These are phyloP conservation scores for Penicillium simplicissimum DNA, from an alignment of 495 filamentous ascomycete genomes.

Conservation along the genomic window DNA sequence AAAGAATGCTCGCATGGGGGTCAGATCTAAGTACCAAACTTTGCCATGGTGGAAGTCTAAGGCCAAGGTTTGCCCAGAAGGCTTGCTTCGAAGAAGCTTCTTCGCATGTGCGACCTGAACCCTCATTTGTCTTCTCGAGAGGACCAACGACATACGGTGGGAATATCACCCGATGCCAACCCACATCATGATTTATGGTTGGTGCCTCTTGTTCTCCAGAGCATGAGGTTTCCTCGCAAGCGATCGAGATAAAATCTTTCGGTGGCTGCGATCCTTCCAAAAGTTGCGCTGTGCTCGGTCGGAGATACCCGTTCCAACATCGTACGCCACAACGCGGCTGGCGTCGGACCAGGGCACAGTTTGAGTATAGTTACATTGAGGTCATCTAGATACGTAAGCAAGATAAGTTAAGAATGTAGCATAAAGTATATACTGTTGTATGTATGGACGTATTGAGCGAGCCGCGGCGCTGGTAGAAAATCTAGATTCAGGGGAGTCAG, in stretches of 20 bases:
- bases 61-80: conserved; percentile 9
- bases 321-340: neutral
- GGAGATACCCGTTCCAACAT: neutral
- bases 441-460: neutral
- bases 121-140: neutral
- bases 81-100: conserved; percentile 12
- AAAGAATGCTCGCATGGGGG: neutral
- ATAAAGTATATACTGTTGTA: neutral
- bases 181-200: neutral
- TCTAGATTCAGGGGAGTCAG: neutral
- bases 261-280: neutral
- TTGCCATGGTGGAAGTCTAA: neutral
- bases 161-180: neutral
- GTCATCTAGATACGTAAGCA: neutral
- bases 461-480: neutral
- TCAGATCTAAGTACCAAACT: neutral
- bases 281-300: neutral
- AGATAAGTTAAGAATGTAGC: neutral
- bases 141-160: neutral
- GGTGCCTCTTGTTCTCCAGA: neutral
- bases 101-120: neutral
- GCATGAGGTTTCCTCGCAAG: neutral
- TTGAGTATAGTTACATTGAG: neutral
- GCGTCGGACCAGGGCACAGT: neutral
- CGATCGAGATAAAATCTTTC: neutral